Evolutionary conservation across 1,284 basidiomycete genomes (phyloP).

Genomic region (Marasmius fiardii): DNA sequence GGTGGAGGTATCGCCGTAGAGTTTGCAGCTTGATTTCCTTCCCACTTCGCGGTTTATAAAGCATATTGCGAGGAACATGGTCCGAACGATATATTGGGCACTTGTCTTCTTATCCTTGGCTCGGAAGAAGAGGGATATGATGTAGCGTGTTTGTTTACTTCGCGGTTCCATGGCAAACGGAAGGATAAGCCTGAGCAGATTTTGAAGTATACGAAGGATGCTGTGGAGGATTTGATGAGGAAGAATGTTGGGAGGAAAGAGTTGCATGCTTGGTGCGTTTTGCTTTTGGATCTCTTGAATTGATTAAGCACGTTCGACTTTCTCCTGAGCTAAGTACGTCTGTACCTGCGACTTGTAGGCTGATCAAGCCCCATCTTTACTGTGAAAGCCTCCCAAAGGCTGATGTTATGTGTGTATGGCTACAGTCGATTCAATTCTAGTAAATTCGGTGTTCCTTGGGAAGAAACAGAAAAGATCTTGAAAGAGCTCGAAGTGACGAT

Average conservation of each 20-base stretch:
- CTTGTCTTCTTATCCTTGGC: constrained; percentile 32
- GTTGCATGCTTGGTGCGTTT: constrained; percentile 35
- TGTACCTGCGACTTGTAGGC: too few relatives aligned
- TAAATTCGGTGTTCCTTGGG: constrained; percentile 38
- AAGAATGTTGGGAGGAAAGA: constrained; percentile 28
- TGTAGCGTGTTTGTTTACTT: constrained; percentile 38
- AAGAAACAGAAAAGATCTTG: constrained; percentile 30
- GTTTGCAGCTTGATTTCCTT: constrained; percentile 31
- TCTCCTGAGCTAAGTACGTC: too few relatives aligned
- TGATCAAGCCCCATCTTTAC: too few relatives aligned
- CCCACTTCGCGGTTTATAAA: constrained; percentile 29
- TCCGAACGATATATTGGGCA: constrained; percentile 25
- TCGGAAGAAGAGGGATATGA: constrained; percentile 21
- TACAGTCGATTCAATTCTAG: constrained; percentile 39
- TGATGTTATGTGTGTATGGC: too few relatives aligned
- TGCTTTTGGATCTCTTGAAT: background rate
- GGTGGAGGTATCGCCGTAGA: constrained; percentile 33
- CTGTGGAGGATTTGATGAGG: constrained; percentile 28
- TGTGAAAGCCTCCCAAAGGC: too few relatives aligned
- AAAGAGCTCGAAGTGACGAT: constrained; percentile 27
- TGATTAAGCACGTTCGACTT: too few relatives aligned
- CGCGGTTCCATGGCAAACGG: constrained; percentile 30
- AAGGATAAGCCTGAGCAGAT: constrained; percentile 34
- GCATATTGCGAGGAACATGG: constrained; percentile 27
- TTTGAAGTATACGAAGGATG: constrained; percentile 27